These are phyloP conservation scores for Daldinia sp. DNA, from an alignment of 2,329 filamentous ascomycete species.

Conservation along the genomic window DNA sequence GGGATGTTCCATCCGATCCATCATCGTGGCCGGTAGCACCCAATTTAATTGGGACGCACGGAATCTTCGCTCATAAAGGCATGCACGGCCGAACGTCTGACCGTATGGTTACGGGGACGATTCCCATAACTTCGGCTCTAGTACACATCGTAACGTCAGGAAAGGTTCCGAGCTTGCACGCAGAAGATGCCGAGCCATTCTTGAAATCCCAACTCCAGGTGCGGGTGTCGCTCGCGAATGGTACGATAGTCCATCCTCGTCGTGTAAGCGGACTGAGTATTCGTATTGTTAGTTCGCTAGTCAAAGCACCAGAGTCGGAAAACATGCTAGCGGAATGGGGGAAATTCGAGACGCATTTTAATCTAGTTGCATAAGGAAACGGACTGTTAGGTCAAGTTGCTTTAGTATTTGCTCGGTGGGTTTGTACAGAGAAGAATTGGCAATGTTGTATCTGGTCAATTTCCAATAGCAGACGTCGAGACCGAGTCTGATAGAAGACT, in stretches of 20 bases:
- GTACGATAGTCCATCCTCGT: slow-evolving; percentile 39
- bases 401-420: slow-evolving; percentile 12
- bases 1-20: slow-evolving; percentile 56
- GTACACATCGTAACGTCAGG: slow-evolving; percentile 52
- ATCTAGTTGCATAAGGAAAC: slow-evolving; percentile 39
- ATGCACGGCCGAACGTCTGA: slow-evolving; percentile 45
- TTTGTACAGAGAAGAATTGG: slow-evolving; percentile 12
- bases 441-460: slow-evolving; percentile 28
- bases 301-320: slow-evolving; percentile 47
- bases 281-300: slow-evolving; percentile 50
- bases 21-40: slow-evolving; percentile 59
- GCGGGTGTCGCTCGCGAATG: slow-evolving; percentile 45
- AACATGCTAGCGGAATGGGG: slow-evolving; percentile 52
- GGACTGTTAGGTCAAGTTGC: slow-evolving; percentile 1
- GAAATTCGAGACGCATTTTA: slow-evolving; percentile 41
- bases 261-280: slow-evolving; percentile 49
- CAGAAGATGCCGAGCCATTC: slow-evolving; percentile 51
- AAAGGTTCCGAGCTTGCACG: slow-evolving; percentile 50
- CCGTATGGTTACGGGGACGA: slow-evolving; percentile 55
- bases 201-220: slow-evolving; percentile 51
- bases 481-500: slow-evolving; percentile 16
- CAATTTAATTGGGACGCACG: slow-evolving; percentile 69
- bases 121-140: slow-evolving; percentile 61
- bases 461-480: slow-evolving; percentile 31
- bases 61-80: slow-evolving; percentile 57